Evolutionary conservation across 176 grass and related monocot genomes (phyloP).

Genomic region (Thinopyrum elongatum): DNA sequence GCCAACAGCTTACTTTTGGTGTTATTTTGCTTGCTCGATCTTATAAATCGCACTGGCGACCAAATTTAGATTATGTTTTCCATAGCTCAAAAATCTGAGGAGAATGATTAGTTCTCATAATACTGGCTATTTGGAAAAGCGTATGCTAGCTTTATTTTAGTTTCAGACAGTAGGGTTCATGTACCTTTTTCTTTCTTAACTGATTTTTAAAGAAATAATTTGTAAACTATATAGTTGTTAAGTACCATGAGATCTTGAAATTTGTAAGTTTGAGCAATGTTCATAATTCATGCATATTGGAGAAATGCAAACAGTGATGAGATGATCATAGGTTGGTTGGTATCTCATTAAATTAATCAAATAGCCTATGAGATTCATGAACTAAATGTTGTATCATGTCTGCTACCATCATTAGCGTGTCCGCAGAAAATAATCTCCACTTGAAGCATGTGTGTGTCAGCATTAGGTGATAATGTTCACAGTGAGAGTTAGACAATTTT

Average conservation of each 20-base stretch:
- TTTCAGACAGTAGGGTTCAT: not conserved
- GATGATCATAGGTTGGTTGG: not conserved
- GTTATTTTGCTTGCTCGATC: conserved; percentile 6
- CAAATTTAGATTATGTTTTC: not conserved
- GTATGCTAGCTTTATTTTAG: not conserved
- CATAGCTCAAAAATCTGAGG: not conserved
- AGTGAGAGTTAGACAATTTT: not conserved
- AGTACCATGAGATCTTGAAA: not conserved
- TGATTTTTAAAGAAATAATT: not conserved
- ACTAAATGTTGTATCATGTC: conserved; percentile 6
- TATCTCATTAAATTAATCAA: not conserved
- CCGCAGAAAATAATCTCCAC: not conserved
- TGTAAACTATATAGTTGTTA: too few relatives aligned
- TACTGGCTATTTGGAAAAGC: conserved; percentile 11
- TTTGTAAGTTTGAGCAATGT: not conserved
- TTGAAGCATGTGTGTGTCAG: not conserved
- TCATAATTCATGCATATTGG: not conserved
- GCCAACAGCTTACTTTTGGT: not conserved
- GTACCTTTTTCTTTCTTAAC: not conserved
- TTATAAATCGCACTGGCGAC: not conserved
- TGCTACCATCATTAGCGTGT: not conserved
- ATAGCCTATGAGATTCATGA: not conserved
- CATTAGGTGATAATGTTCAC: not conserved
- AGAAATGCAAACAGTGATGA: not conserved
- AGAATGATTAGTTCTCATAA: not conserved